Conservation (phyloP, 179 eudicot genomes). For the Heliamphora ciliata region DNA sequence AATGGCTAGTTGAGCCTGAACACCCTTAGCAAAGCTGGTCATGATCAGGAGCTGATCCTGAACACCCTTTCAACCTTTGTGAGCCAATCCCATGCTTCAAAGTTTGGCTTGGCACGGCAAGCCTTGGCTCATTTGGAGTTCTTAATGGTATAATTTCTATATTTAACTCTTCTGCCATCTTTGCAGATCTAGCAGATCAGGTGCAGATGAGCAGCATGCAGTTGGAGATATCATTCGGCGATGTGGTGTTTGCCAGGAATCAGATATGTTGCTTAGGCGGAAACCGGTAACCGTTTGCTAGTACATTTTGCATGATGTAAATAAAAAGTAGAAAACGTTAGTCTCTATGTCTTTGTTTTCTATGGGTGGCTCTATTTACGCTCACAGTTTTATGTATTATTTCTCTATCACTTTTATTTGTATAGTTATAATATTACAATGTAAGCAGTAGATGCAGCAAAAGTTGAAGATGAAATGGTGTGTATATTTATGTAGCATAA, state of each 20-base stretch:
- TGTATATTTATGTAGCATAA: neutral
- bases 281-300: constrained; percentile 46
- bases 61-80: neutral
- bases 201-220: constrained; percentile 47
- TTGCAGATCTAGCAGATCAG: constrained; percentile 59
- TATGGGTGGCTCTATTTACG: neutral
- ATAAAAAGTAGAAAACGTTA: neutral
- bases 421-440: no score
- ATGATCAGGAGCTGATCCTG: neutral
- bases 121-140: neutral
- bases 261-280: constrained; percentile 80
- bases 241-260: constrained; percentile 65
- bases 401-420: neutral
- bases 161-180: constrained; percentile 12
- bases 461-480: neutral
- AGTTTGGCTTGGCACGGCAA: neutral
- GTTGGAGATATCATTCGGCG: constrained; percentile 57
- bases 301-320: neutral
- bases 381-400: neutral
- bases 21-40: neutral
- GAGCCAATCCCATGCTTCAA: neutral
- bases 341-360: neutral
- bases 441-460: no score
- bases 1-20: neutral
- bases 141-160: neutral